Evolutionary conservation across 129 eudicot species (phyloP), one percentile per base, ranked within the genome.

Genomic region (Chrysanthemum makinoi): DNA sequence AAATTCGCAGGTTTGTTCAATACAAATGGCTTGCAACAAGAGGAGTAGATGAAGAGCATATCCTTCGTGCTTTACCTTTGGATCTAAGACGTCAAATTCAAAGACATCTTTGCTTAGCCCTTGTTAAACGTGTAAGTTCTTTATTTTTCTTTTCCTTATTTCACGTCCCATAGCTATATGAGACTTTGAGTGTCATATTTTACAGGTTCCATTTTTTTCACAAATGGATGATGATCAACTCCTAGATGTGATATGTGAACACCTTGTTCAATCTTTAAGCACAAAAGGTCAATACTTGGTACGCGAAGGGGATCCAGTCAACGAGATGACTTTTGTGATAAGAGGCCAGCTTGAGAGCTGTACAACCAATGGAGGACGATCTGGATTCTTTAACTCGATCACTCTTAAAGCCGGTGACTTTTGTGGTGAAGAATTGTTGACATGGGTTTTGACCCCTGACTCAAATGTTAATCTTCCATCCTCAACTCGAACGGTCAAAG

Each of bases 11-110:
- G 46, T 87, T 87, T 54, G 89, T 79, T 62, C 93, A 87, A 28
- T 87, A 84, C 53, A 85, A 87, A 72, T 87, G 89, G 89, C 87
- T 87, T 58, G 93, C 93, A 11, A 87, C 93, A 24, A 84, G 89
- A 80, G 93, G 93, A 13, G 93, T 87, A 24, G 93, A 87, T 30
- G 93, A 87, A 80, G 89, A 84, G 79, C 72, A 73, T 24, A 79
- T 87, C 44, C 75, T 87, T 19, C 84, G 72, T 3, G 72, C 87
- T 14, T 75, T 87, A 50, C 93, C 93, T 33, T 74, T 84, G 61
- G 93, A 87, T 44, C 62, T 84, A 13, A 62, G 84, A 43, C 84
- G 93, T 44, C 87, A 84, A 63, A 87, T 87, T 73, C 93, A 84
- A 56, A 76, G 88, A 60, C 93, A 87, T 79, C 87, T 87, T 60